Evolutionary conservation across 164 flowering plant genomes (phyloP), one percentile per base, ranked within the genome.

Genomic region (Vitis rotundifolia): DNA sequence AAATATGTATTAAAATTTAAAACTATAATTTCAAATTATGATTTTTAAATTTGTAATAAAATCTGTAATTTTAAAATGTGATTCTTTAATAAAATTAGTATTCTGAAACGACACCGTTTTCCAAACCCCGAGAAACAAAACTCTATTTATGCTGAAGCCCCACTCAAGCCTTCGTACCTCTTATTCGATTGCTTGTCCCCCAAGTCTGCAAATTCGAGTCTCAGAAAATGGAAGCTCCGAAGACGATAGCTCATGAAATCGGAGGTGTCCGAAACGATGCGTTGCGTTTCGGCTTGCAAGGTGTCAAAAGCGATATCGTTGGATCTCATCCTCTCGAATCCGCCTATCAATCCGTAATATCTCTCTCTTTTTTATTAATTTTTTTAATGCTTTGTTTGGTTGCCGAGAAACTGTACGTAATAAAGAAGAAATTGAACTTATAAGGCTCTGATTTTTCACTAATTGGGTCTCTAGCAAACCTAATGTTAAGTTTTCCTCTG

Each of bases 241-340:
- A 86, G 78, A 75, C 76, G 16, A 88, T 93, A 1, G 77, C 82
- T 0, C 95, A 89, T 68, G 83, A 87, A 70, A 73, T 87, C 59
- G 90, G 89, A 51, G 89, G 86, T 0, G 58, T 81, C 61, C 82
- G 79, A 50, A 77, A 75, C 63, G 97, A 93, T 66, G 77, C 86
- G 1, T 88, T 93, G 29, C 93, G 98, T 1, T 90, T 87, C 49
- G 98, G 96, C 11, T 80, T 93, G 13, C 83, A 91, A 2, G 92
- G 94, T 68, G 94, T 90, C 69, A 91, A 86, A 75, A 86, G 92
- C 79, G 97, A 89, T 56, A 80, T 93, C 63, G 74, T 88, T 18
- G 90, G 82, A 53, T 74, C 88, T 79, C 97, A 93, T 65, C 93
- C 97, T 49, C 86, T 93, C 62, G 84, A 89, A 77, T 73, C 91